Base-by-base conservation (phyloP, 2,329 filamentous ascomycete species). In the Pseudocercospora macadamiae region DNA sequence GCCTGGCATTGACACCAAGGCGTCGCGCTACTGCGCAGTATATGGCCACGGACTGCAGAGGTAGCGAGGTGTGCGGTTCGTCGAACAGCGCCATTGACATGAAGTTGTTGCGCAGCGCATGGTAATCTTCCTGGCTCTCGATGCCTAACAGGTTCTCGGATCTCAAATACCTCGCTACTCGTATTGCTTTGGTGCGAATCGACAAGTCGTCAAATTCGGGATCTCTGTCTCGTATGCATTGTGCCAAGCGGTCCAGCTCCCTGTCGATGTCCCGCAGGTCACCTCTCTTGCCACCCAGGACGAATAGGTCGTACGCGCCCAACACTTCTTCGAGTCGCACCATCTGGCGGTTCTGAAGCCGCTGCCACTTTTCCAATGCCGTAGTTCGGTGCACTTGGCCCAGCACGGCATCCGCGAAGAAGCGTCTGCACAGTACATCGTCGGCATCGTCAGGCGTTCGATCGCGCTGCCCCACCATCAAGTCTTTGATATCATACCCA, bases 401-500 rank as follows among this genome's bases (percentile, higher is more conserved):
- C 44, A 97, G 80, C 2, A 90, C 82, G 2, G 86, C 84, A 70
- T 85, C 86, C 54, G 89, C 88, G 73, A 91, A 92, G 73, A 91
- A 86, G 76, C 88, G 86, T 73, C 90, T 84, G 12, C 93, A 90
- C 68, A 99, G 77, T 54, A 89, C 85, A 76, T 97, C 91, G 12
- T 89, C 84, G 3, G 78, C 80, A 37, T 84, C 80, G 10, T 88
- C 82, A 14, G 82, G 77, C 30, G 82, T 80, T 9, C 78, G 78
- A 60, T 83, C 85, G 70, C 96, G 87, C 55, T 82, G 79, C 60
- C 92, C 69, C 49, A 97, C 81, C 55, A 87, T 87, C 12, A 71
- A 54, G 73, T 97, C 93, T 73, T 97, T 97, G 45, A 89, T 90
- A 77, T 97, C 92, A 69, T 93, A 93, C 0, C 92, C 92, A 68